phyloP scores from a whole-genome alignment of 2,329 filamentous ascomycete genomes.

The Cordyceps militaris region DNA sequence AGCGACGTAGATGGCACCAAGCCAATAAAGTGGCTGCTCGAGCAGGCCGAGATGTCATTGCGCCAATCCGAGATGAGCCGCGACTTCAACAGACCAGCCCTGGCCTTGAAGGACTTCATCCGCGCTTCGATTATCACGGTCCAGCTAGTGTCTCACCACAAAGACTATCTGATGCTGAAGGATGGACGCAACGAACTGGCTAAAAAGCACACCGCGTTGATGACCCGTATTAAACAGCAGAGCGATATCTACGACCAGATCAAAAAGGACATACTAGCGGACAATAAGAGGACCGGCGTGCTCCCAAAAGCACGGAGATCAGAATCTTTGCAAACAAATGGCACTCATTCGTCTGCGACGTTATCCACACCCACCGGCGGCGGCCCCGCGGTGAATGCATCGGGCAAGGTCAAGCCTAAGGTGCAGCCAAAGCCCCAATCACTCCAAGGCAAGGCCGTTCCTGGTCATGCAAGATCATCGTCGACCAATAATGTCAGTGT shows the following conservation, averaged over 20 bases:
- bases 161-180: conserved; percentile 62
- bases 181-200: conserved; percentile 42
- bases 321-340: conserved; percentile 8
- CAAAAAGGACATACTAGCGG: conserved; percentile 53
- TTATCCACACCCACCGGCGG: background rate
- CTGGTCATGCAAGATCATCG: conserved; percentile 24
- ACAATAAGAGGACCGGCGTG: conserved; percentile 57
- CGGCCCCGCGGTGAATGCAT: conserved; percentile 14
- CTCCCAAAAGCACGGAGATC: conserved; percentile 28
- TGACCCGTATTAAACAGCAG: conserved; percentile 42
- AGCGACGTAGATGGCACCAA: conserved; percentile 41
- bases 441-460: conserved; percentile 52
- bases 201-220: conserved; percentile 42
- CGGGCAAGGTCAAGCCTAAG: conserved; percentile 34
- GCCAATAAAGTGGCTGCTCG: conserved; percentile 47
- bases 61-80: conserved; percentile 55
- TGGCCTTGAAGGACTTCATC: conserved; percentile 78
- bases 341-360: conserved; percentile 14
- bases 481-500: conserved; percentile 28
- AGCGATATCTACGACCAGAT: conserved; percentile 48
- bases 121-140: conserved; percentile 72
- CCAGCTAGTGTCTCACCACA: conserved; percentile 68
- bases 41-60: conserved; percentile 45
- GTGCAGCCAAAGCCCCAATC: conserved; percentile 62
- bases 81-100: conserved; percentile 60